Conservation (phyloP, 2,329 filamentous ascomycete genomes). For the Diaporthe amygdali region DNA sequence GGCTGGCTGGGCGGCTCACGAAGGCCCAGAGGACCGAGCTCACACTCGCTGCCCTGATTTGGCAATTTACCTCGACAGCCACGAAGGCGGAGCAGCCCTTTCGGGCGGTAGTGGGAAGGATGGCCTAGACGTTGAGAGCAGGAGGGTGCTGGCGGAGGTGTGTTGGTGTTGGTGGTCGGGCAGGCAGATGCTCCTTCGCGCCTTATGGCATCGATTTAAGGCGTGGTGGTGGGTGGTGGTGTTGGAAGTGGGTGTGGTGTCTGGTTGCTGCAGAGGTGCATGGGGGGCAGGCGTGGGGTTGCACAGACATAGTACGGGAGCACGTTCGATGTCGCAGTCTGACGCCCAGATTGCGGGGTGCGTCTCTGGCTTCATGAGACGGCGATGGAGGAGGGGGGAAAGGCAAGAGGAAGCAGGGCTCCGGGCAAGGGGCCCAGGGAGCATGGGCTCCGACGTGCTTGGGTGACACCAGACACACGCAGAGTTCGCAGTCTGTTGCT, state of each 20-base stretch:
- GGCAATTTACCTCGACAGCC: neutral
- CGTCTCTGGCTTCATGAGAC: slow-evolving; percentile 15
- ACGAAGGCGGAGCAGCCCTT: neutral
- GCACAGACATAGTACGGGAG: neutral
- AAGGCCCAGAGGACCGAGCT: neutral
- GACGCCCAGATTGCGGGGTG: slow-evolving; percentile 22
- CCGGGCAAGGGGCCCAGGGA: too few relatives aligned
- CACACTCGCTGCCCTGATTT: neutral
- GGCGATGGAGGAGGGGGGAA: neutral
- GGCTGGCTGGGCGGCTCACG: neutral
- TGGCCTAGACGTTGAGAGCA: neutral
- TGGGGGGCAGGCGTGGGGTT: slow-evolving; percentile 4
- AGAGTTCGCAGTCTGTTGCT: slow-evolving; percentile 1
- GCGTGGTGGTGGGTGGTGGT: neutral
- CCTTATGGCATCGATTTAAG: neutral
- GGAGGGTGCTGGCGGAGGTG: too few relatives aligned
- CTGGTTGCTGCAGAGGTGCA: neutral
- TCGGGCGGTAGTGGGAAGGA: neutral
- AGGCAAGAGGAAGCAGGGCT: too few relatives aligned
- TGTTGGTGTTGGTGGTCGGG: neutral
- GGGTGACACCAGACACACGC: slow-evolving; percentile 1
- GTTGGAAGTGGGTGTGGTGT: neutral
- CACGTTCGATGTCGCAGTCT: neutral
- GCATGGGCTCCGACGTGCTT: neutral
- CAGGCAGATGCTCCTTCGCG: neutral